Percentiles rank a stretch among this genome's conserved stretches.
Conservation (phyloP, 1,139 yeast species). For the Meyerozyma carpophila region DNA sequence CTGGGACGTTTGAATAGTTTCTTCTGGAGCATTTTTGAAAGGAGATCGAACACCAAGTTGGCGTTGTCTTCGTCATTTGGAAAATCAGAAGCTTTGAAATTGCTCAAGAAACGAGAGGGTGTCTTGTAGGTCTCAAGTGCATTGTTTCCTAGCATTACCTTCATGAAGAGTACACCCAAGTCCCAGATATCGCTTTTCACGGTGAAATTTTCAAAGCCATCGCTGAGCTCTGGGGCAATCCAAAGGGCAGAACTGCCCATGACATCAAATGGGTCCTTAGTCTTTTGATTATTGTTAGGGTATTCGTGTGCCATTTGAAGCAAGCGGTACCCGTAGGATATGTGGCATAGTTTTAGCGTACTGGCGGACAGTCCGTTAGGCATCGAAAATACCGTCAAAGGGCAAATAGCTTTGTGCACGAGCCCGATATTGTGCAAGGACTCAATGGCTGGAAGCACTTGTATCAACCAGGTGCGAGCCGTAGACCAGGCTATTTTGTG, state of each 20-base stretch:
- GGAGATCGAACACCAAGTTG: constrained; percentile 52
- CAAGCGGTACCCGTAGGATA: constrained; percentile 66
- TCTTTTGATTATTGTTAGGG: constrained; percentile 29
- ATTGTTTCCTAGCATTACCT: constrained; percentile 58
- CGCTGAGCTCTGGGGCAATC: constrained; percentile 73
- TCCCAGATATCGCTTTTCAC: constrained; percentile 92
- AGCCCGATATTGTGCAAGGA: constrained; percentile 76
- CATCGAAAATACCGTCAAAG: constrained; percentile 47
- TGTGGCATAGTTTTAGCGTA: constrained; percentile 58
- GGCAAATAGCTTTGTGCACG: constrained; percentile 63
- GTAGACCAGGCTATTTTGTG: constrained; percentile 63
- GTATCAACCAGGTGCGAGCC: constrained; percentile 86
- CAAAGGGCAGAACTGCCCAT: constrained; percentile 36
- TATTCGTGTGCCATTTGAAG: constrained; percentile 51
- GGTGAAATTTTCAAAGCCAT: constrained; percentile 42
- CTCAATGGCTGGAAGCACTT: constrained; percentile 80
- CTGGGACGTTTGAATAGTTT: constrained; percentile 72
- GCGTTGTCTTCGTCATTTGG: constrained; percentile 30
- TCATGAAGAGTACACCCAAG: constrained; percentile 72
- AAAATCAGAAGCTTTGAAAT: constrained; percentile 29
- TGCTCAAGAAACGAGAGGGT: constrained; percentile 58
- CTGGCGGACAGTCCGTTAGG: constrained; percentile 7
- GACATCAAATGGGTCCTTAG: constrained; percentile 5
- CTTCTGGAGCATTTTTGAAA: constrained; percentile 57
- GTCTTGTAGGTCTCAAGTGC: constrained; percentile 44